Percentiles rank a stretch among this genome's conserved stretches.
These are phyloP conservation scores for Pseudocercospora fuligena DNA, from an alignment of 2,329 filamentous ascomycete species.

Conservation along the genomic window DNA sequence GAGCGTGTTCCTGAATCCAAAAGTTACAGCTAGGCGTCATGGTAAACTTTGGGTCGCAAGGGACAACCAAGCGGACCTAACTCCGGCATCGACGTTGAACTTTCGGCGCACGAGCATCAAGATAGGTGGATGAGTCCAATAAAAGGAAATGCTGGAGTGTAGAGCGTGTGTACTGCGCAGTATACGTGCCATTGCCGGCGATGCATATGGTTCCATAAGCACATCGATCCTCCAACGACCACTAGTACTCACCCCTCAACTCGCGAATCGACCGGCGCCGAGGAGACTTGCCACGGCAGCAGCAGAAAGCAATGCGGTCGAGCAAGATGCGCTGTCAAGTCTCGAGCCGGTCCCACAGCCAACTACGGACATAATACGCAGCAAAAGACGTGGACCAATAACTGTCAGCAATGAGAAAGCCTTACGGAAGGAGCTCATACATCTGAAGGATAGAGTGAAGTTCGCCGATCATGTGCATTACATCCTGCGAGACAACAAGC, in stretches of 20 bases:
- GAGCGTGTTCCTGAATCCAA: neutral
- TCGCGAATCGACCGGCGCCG: constrained; percentile 11
- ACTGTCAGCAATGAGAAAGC: constrained; percentile 32
- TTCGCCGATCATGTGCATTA: constrained; percentile 70
- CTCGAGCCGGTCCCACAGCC: constrained; percentile 31
- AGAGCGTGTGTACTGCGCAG: constrained; percentile 50
- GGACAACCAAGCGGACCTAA: constrained; percentile 18
- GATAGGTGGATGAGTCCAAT: neutral
- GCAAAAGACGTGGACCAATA: constrained; percentile 13
- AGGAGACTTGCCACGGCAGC: constrained; percentile 20
- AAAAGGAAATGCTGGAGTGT: constrained; percentile 50
- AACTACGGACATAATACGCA: neutral
- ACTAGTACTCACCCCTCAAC: constrained; percentile 33
- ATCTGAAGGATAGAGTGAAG: constrained; percentile 71
- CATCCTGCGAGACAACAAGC: constrained; percentile 63
- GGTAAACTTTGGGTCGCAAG: constrained; percentile 1
- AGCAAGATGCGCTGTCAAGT: constrained; percentile 35
- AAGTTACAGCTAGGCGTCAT: neutral
- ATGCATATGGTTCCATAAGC: constrained; percentile 33
- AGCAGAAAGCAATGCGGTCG: constrained; percentile 10
- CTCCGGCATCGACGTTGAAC: constrained; percentile 2
- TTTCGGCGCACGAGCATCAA: constrained; percentile 3
- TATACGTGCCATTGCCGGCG: constrained; percentile 46
- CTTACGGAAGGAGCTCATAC: constrained; percentile 63
- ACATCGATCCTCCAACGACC: constrained; percentile 23